Evolutionary conservation across 345 rosid species (phyloP), one percentile per base, ranked within the genome.

Genomic region (Murraya paniculata): DNA sequence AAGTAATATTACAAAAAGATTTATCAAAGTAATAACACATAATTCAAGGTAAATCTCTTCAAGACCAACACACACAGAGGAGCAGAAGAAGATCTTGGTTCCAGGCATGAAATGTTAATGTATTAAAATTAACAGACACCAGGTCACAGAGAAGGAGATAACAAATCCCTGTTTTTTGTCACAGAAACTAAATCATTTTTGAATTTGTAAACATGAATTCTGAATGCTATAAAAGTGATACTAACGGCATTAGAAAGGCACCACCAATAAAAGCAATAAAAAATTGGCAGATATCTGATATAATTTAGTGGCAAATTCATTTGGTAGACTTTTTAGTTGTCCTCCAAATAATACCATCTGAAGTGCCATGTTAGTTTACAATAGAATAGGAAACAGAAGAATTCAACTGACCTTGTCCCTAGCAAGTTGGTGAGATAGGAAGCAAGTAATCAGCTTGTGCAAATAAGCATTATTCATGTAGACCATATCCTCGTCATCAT

Each of bases 391-490:
- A 73, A 33, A 31, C 21, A 25, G 48, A 77, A 71, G 61, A 73
- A 41, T 35, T 71, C 50, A 71, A 80, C 89, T 73, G 75, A 95
- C 99, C 99, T 92, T 93, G 82, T 95, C 98, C 81, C 97, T 87
- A 41, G 96, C 97, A 74, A 91, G 87, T 19, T 91, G 94, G 75
- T 95, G 93, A 80, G 99, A 91, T 78, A 95, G 82, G 86, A 95
- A 92, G 87, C 94, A 95, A 73, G 96, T 88, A 56, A 86, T 88
- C 83, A 93, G 85, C 89, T 95, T 95, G 91, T 95, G 98, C 73
- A 93, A 84, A 84, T 95, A 95, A 60, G 96, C 98, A 84, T 92
- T 91, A 81, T 93, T 93, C 91, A 95, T 87, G 76, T 92, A 95
- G 83, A 87, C 65, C 89, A 95, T 88, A 85, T 95, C 99, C 84